Evolutionary conservation across 371 early-diverging fungal species (phyloP).

Genomic region (Lichtheimia corymbifera): DNA sequence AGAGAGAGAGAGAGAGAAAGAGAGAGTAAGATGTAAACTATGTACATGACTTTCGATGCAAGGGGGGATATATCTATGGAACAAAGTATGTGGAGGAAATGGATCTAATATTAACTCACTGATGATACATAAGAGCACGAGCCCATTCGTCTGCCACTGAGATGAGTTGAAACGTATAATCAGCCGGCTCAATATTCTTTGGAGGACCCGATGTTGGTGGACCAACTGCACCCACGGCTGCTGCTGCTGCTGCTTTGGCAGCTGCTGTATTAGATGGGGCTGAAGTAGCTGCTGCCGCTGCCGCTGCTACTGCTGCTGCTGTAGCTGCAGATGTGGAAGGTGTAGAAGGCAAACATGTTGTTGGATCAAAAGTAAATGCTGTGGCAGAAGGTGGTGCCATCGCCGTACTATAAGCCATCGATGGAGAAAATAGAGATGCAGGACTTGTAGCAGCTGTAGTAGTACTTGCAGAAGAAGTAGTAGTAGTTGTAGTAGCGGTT

Average conservation of each 20-base stretch:
- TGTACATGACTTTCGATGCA: no score
- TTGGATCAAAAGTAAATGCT: not conserved
- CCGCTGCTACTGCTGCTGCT: not conserved
- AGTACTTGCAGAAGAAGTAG: not conserved
- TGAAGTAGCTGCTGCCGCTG: no score
- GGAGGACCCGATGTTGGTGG: conserved; percentile 19
- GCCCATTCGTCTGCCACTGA: conserved; percentile 56
- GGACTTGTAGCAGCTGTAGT: conserved; percentile 1
- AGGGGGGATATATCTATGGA: no score
- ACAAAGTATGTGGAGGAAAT: no score
- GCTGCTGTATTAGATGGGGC: conserved; percentile 17
- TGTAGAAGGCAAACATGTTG: not conserved
- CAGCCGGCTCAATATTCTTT: conserved; percentile 47
- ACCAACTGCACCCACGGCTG: conserved; percentile 15
- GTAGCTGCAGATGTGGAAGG: not conserved
- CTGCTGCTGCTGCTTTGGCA: conserved; percentile 23
- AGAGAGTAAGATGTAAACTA: no score
- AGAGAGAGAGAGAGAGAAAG: no score
- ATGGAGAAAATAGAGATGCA: conserved; percentile 6
- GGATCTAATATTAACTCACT: not conserved
- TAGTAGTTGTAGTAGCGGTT: not conserved
- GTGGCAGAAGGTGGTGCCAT: not conserved
- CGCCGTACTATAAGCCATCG: not conserved
- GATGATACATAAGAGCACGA: conserved; percentile 38
- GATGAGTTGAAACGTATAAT: conserved; percentile 51